These are phyloP conservation scores for Polysphondylium violaceum DNA, from an alignment of 78 protist genomes.

Conservation along the genomic window DNA sequence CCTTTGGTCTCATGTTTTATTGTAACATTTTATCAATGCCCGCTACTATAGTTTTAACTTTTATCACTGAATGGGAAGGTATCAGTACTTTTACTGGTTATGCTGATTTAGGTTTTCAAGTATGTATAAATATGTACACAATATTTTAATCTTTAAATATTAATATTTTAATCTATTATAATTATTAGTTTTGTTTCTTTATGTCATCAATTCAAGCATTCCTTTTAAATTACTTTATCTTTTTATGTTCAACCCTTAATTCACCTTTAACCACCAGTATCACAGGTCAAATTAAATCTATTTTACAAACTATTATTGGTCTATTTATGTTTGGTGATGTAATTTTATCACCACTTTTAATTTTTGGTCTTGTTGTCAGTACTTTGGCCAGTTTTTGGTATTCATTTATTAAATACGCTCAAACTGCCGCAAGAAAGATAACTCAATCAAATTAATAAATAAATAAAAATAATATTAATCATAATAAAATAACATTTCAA, in stretches of 20 bases:
- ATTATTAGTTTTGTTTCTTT: conserved; percentile 78
- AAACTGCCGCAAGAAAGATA: neutral
- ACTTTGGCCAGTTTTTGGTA: conserved; percentile 81
- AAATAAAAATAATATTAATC: neutral
- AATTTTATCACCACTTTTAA: conserved; percentile 23
- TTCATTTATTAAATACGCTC: conserved; percentile 78
- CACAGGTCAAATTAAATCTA: conserved; percentile 86
- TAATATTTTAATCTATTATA: neutral
- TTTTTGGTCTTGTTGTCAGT: conserved; percentile 61
- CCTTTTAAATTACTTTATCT: conserved; percentile 82
- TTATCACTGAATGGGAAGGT: conserved; percentile 57
- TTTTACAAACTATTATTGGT: conserved; percentile 78
- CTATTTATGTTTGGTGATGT: conserved; percentile 85
- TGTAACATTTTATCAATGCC: conserved; percentile 84
- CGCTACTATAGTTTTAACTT: conserved; percentile 48
- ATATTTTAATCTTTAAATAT: neutral
- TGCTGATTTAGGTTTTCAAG: conserved; percentile 71
- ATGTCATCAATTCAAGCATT: conserved; percentile 84
- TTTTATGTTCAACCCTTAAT: conserved; percentile 85
- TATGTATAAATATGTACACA: neutral
- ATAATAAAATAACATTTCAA: neutral
- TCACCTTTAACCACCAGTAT: conserved; percentile 87
- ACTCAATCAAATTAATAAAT: neutral
- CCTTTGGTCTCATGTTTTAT: conserved; percentile 82
- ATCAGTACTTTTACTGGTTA: conserved; percentile 23